These are phyloP conservation scores for Claviceps arundinis DNA, from an alignment of 2,329 filamentous ascomycete genomes.

Conservation along the genomic window DNA sequence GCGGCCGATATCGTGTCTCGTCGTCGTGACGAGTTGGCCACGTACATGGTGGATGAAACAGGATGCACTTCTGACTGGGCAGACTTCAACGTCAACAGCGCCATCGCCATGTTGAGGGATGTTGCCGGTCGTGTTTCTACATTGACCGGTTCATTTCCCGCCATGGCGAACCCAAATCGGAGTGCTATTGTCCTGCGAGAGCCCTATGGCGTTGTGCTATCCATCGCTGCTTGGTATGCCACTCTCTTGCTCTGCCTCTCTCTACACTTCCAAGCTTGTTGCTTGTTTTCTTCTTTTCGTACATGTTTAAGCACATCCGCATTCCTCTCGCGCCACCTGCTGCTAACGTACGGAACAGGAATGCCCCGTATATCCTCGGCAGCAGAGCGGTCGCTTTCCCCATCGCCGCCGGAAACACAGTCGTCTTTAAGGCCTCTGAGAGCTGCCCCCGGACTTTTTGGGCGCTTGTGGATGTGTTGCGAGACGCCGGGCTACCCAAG, in stretches of 20 bases:
- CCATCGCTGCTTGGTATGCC: conserved; percentile 66
- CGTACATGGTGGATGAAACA: conserved; percentile 44
- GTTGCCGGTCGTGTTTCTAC: conserved; percentile 28
- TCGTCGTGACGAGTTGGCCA: conserved; percentile 44
- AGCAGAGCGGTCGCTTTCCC: conserved; percentile 45
- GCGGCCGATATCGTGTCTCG: conserved; percentile 51
- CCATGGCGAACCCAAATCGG: conserved; percentile 15
- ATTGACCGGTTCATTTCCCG: conserved; percentile 25
- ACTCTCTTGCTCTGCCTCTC: neutral
- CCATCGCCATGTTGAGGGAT: conserved; percentile 27
- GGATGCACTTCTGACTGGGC: conserved; percentile 25
- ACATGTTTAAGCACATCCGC: too few species aligned
- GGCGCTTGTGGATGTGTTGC: conserved; percentile 49
- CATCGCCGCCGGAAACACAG: conserved; percentile 66
- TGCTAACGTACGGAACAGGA: conserved; percentile 27
- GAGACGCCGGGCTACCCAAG: conserved; percentile 61
- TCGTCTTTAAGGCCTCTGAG: conserved; percentile 61
- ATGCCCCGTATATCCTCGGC: conserved; percentile 43
- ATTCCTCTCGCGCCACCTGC: neutral
- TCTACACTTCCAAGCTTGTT: neutral
- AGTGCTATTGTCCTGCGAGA: conserved; percentile 56
- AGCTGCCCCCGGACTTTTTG: conserved; percentile 50
- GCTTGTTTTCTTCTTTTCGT: neutral
- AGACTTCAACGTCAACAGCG: conserved; percentile 24
- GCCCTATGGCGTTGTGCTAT: conserved; percentile 66